A percentile compares a stretch with the other conserved stretches of the same genome.
These are phyloP conservation scores for Dendryphion nanum DNA, from an alignment of 2,329 filamentous ascomycete species.

Conservation along the genomic window DNA sequence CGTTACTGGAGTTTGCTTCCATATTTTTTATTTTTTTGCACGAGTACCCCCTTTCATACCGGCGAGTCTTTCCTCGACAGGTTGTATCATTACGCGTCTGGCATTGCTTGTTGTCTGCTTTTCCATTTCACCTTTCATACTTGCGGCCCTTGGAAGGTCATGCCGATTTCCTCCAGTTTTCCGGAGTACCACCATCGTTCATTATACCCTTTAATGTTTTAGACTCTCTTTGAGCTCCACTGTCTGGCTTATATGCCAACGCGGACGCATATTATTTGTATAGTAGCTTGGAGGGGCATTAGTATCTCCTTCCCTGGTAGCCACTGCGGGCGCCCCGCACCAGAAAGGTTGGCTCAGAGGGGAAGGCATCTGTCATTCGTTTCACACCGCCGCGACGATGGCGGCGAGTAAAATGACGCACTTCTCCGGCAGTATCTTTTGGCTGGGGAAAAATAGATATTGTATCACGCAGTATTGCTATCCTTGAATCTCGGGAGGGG, in stretches of 20 bases:
- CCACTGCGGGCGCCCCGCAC: too few relatives aligned
- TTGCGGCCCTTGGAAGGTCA: neutral
- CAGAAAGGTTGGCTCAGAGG: too few relatives aligned
- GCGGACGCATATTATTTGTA: slow-evolving; percentile 37
- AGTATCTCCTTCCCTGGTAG: too few relatives aligned
- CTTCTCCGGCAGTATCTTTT: slow-evolving; percentile 11
- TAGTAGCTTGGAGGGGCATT: slow-evolving; percentile 21
- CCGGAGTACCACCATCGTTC: slow-evolving; percentile 30
- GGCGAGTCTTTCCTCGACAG: slow-evolving; percentile 20
- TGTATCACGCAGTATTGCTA: slow-evolving; percentile 17
- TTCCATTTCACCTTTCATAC: neutral
- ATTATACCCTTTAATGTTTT: slow-evolving; percentile 39
- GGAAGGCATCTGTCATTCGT: too few relatives aligned
- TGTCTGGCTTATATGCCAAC: slow-evolving; percentile 7
- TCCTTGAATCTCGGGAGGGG: neutral
- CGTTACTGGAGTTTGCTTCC: slow-evolving; percentile 6
- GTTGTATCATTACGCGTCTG: slow-evolving; percentile 31
- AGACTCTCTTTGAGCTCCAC: slow-evolving; percentile 33
- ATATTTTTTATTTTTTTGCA: slow-evolving; percentile 13
- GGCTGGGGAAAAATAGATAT: slow-evolving; percentile 20
- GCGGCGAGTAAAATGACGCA: slow-evolving; percentile 23
- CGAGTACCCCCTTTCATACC: slow-evolving; percentile 23
- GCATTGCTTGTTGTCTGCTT: slow-evolving; percentile 6
- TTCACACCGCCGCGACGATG: slow-evolving; percentile 13
- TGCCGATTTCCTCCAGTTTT: slow-evolving; percentile 2